Evolutionary conservation across 2,329 filamentous ascomycete species (phyloP).

Genomic region (Fusarium sp.): DNA sequence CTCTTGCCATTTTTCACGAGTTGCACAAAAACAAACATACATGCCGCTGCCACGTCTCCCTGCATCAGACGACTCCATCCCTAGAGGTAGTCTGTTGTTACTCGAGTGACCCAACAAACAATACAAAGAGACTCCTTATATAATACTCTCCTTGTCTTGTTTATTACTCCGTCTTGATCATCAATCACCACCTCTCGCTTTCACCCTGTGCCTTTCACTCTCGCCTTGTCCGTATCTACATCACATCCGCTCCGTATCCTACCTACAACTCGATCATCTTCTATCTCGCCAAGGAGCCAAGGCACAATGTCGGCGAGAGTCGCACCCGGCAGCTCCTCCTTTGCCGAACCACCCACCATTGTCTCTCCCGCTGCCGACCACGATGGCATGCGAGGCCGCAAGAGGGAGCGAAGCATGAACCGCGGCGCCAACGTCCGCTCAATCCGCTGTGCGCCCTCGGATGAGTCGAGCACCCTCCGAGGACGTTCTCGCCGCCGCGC

Average conservation of each 20-base stretch:
- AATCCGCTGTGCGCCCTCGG: constrained; percentile 47
- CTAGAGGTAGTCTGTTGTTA: constrained; percentile 11
- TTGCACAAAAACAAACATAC: constrained; percentile 19
- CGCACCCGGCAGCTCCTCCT: constrained; percentile 35
- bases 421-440: constrained; percentile 48
- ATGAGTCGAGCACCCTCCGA: constrained; percentile 58
- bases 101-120: constrained; percentile 25
- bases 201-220: background rate
- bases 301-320: constrained; percentile 42
- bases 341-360: constrained; percentile 40
- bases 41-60: constrained; percentile 33
- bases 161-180: background rate
- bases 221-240: background rate
- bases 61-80: constrained; percentile 15
- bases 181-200: background rate
- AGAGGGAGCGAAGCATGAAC: constrained; percentile 54
- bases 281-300: constrained; percentile 9
- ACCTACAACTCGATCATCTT: background rate
- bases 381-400: constrained; percentile 53
- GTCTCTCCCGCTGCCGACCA: constrained; percentile 42
- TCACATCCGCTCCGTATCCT: background rate
- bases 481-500: constrained; percentile 56
- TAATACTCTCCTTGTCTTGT: background rate
- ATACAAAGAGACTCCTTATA: constrained; percentile 5
- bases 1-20: constrained; percentile 4